Conservation (phyloP, 495 filamentous ascomycete genomes). For the Talaromyces nanjingensis region DNA sequence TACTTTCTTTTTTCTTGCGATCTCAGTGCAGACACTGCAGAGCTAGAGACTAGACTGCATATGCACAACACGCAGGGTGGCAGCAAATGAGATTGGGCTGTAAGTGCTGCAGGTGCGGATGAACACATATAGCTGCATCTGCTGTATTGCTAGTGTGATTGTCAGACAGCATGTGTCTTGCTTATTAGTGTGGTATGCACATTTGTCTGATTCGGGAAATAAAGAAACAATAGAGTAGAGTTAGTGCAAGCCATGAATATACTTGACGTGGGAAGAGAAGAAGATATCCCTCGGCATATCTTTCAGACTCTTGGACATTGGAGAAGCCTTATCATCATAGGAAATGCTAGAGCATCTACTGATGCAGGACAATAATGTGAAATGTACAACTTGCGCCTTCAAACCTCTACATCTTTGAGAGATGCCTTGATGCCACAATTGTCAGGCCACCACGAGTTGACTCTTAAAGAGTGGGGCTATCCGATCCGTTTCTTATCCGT, state of each 20-base stretch:
- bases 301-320: background rate
- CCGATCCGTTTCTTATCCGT: background rate
- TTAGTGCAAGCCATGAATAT: background rate
- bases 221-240: background rate
- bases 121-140: constrained; percentile 1
- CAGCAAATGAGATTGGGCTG: background rate
- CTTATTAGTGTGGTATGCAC: background rate
- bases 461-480: background rate
- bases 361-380: background rate
- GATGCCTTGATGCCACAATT: background rate
- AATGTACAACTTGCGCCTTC: background rate
- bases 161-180: background rate
- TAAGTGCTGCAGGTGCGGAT: background rate
- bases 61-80: background rate
- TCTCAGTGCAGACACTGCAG: background rate
- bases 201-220: background rate
- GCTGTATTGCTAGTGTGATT: background rate
- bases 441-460: background rate
- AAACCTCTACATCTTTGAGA: background rate
- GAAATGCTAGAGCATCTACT: background rate
- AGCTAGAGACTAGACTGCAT: background rate
- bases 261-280: background rate
- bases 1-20: background rate
- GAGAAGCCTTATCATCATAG: background rate
- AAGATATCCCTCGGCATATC: background rate